Evolutionary conservation across 768 basidiomycete genomes (phyloP).

Genomic region (Sutorius australiensis): DNA sequence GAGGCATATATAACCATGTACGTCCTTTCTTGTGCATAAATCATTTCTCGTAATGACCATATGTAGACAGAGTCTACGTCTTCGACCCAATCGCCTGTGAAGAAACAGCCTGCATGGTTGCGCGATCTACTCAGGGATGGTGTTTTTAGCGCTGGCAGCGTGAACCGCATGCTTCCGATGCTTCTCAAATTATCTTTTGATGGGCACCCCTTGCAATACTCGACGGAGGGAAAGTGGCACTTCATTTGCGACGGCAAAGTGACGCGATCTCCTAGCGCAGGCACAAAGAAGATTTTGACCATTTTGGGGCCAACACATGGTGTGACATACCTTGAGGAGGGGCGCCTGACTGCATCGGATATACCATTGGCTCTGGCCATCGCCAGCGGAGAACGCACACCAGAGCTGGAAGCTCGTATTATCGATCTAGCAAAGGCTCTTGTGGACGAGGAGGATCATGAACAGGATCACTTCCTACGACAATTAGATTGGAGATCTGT

Average conservation of each 20-base stretch:
- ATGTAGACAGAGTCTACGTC: constrained; percentile 5
- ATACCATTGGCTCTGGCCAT: constrained; percentile 44
- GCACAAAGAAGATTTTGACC: constrained; percentile 38
- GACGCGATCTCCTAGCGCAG: constrained; percentile 41
- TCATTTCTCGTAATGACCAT: background rate
- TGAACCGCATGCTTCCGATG: constrained; percentile 57
- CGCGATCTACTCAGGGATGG: constrained; percentile 41
- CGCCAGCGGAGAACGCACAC: constrained; percentile 39
- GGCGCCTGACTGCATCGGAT: constrained; percentile 41
- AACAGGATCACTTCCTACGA: constrained; percentile 51
- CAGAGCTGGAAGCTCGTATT: constrained; percentile 34
- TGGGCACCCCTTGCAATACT: constrained; percentile 55
- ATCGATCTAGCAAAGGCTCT: constrained; percentile 39
- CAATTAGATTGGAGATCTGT: constrained; percentile 67
- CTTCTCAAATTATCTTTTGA: constrained; percentile 63
- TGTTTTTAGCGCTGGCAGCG: constrained; percentile 36
- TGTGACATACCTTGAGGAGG: constrained; percentile 40
- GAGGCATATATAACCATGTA: constrained; percentile 47
- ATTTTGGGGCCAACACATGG: constrained; percentile 49
- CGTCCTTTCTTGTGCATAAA: background rate
- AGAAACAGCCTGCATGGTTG: constrained; percentile 54
- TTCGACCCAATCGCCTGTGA: background rate
- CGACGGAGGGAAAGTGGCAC: constrained; percentile 64
- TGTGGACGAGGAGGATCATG: constrained; percentile 18
- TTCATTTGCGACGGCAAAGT: constrained; percentile 36